Base-by-base conservation (phyloP, 2,329 filamentous ascomycete genomes). In the Dothidotthia symphoricarpi region DNA sequence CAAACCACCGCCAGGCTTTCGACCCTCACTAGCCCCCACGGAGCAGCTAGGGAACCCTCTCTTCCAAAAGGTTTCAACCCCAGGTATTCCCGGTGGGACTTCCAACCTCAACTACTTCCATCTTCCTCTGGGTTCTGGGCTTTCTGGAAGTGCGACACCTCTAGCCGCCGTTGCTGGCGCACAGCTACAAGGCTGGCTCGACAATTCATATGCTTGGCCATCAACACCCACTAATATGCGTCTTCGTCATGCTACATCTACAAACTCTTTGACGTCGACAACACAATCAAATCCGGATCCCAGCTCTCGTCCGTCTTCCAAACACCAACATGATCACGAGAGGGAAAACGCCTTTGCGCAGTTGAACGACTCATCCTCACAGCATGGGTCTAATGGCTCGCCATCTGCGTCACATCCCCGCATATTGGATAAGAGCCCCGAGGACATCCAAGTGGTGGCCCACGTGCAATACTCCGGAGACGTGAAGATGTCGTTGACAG, bases 371-470 rank as follows among this genome's bases (percentile, higher is more conserved):
- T 43, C 52, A 12, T 49, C 52, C 15, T 60, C 56, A 14, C 49
- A 66, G 33, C 59, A 61, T 24, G 53, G 51, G 29, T 58, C 43
- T 24, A 55, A 54, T 34, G 48, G 53, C 15, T 62, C 59, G 12
- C 55, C 57, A 5, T 63, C 63, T 39, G 51, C 57, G 22, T 64
- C 68, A 34, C 70, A 74, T 15, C 72, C 77, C 31, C 73, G 74
- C 38, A 78, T 83, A 59, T 79, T 82, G 16, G 88, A 95, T 61
- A 84, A 82, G 4, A 80, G 83, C 16, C 78, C 86, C 3, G 88
- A 95, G 49, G 93, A 98, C 60, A 76, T 96, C 36, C 93, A 98
- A 66, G 86, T 95, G 32, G 86, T 97, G 5, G 91, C 94, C 58
- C 85, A 90, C 50, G 90, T 95, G 43, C 83, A 82, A 39, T 98